Base-by-base conservation (phyloP, 176 grass and related monocot genomes). In the Carex cristatella region DNA sequence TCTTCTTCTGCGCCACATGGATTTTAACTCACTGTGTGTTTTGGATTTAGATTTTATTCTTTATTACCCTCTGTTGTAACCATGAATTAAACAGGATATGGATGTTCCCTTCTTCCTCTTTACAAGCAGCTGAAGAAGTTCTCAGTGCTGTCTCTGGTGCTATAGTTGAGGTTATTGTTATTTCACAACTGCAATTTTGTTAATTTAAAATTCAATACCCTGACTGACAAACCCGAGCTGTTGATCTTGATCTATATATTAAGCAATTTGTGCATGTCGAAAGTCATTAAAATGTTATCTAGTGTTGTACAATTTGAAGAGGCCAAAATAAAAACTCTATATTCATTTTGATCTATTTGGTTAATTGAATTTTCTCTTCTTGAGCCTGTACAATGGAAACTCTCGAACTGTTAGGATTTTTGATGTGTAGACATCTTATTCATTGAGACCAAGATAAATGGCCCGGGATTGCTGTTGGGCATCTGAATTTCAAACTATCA, bases 101-200 rank as follows among this genome's bases (percentile, higher is more conserved):
- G 95, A 93, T 87, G 86, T 92, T 98, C 78, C 92, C 95, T 66
- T 86, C 80, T n/a, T 82, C 95, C 10, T 98, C 88, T 68, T 93
- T 94, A 84, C 69, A 59, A 71, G 76, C 49, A 54, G 92, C 93
- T 42, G 89, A 93, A 75, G 88, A 94, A 86, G 85, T 98, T 92
- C 89, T 91, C 76, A 63, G 35, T 57, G 32, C 88, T 7, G 69
- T 94, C 59, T 69, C 79, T 75, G 86, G 91, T 85, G 84, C 87
- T 89, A 28, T 64, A 90, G 71, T 93, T 82, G 91, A 98, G 95
- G 95, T 98, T 87, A 88, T 53, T n/a, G 16, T 55, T 87, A 40
- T 89, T 77, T 23, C 19, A 31, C 49, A 15, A 55, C 5, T 54
- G 27, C 27, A 15, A 32, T 30, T 56, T 77, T 11, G 65, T 16